These are phyloP conservation scores for Phytomonas sp. DNA, from an alignment of 208 protist species.

Conservation along the genomic window DNA sequence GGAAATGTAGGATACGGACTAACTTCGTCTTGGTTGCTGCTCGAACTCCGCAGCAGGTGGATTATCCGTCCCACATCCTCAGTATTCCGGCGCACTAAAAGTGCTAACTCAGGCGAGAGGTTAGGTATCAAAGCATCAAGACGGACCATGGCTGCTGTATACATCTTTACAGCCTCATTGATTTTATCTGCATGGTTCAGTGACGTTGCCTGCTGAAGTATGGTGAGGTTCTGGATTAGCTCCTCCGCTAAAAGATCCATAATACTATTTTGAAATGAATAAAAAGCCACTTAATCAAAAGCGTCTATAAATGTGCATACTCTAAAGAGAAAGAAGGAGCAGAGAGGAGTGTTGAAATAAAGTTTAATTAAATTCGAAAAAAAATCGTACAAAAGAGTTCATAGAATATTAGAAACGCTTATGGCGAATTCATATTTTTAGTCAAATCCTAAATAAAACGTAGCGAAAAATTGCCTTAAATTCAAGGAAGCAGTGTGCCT, in stretches of 20 bases:
- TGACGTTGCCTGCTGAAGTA: slow-evolving; percentile 67
- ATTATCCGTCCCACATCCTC: slow-evolving; percentile 54
- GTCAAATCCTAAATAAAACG: slow-evolving; percentile 6
- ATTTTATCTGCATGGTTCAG: slow-evolving; percentile 46
- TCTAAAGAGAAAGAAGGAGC: not conserved
- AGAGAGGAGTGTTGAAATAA: not conserved
- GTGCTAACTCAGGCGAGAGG: slow-evolving; percentile 36
- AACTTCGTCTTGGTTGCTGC: slow-evolving; percentile 28
- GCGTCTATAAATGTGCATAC: not conserved
- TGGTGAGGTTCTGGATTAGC: slow-evolving; percentile 52
- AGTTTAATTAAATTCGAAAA: not conserved
- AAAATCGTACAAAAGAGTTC: not conserved
- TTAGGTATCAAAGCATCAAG: slow-evolving; percentile 40
- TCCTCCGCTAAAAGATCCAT: slow-evolving; percentile 23
- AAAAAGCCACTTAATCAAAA: slow-evolving; percentile 4
- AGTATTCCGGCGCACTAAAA: slow-evolving; percentile 39
- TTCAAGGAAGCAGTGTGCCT: not conserved
- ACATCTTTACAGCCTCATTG: slow-evolving; percentile 60
- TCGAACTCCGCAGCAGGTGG: slow-evolving; percentile 42
- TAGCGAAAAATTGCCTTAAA: slow-evolving; percentile 11
- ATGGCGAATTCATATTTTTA: not conserved
- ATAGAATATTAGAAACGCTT: not conserved
- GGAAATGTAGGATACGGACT: slow-evolving; percentile 49
- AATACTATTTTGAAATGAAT: slow-evolving; percentile 6
- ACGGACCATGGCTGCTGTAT: slow-evolving; percentile 36